Percentiles rank a stretch among this genome's conserved stretches.
These are phyloP conservation scores for Aureobasidium sp. DNA, from an alignment of 2,329 filamentous ascomycete species.

Conservation along the genomic window DNA sequence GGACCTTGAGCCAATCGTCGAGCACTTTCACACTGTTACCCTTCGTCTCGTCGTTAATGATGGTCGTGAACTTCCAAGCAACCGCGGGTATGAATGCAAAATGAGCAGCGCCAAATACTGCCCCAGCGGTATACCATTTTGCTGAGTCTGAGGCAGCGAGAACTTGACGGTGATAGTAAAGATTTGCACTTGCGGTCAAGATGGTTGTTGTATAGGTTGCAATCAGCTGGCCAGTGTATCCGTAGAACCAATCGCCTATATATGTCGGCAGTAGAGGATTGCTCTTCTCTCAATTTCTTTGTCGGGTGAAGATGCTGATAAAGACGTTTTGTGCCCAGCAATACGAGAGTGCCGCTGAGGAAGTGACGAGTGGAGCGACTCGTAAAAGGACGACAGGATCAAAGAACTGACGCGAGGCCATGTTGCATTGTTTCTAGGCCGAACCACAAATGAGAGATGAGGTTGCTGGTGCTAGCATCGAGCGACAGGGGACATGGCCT, in stretches of 20 bases:
- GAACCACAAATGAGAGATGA: neutral
- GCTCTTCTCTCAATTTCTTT: neutral
- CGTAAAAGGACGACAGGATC: neutral
- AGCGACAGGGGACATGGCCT: neutral
- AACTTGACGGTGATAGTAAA: neutral
- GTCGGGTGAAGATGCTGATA: neutral
- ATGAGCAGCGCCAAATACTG: neutral
- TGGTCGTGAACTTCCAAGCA: neutral
- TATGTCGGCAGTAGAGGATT: neutral
- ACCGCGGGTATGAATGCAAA: slow-evolving; percentile 3
- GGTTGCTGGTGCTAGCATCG: neutral
- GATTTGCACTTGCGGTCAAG: neutral
- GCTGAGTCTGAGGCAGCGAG: neutral
- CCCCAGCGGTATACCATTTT: slow-evolving; percentile 1
- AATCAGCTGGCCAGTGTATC: neutral
- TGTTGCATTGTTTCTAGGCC: neutral
- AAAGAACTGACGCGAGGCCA: neutral
- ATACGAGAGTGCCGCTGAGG: neutral
- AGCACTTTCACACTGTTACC: neutral
- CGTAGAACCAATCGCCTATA: neutral
- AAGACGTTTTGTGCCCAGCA: slow-evolving; percentile 8
- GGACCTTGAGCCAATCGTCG: neutral
- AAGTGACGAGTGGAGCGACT: neutral
- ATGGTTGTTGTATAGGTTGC: neutral
- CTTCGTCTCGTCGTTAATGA: neutral